Evolutionary conservation across 257 asterid genomes (phyloP), one percentile per base, ranked within the genome.

Genomic region (Leonotis leonurus): DNA sequence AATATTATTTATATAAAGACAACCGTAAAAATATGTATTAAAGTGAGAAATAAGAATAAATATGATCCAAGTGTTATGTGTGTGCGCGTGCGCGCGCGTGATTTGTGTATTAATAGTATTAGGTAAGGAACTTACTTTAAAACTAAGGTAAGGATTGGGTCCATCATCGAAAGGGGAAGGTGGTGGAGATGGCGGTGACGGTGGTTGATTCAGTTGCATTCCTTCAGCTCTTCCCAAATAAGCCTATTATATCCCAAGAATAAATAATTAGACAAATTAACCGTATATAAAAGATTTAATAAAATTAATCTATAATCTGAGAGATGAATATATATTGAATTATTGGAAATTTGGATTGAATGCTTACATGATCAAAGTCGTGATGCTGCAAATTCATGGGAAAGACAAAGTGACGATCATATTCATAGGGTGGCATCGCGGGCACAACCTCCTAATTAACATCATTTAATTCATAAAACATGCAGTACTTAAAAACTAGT

Each of bases 321-420:
- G 70, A 35, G 40, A 35, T 8, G 40, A 35, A 35, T 9, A 1
- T 5, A 16, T 12, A 13, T 12, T 7, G 8, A 35, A 35, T 39
- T 39, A 2, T 33, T n/a, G n/a, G 39, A 33, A 33, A 13, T 8
- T 32, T 1, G 39, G 10, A 8, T 13, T 13, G 13, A 12, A 39
- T 37, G 21, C 50, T 72, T 68, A 75, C 77, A 3, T 17, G 57
- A 33, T 51, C 68, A 50, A 17, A 18, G 64, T 48, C 43, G 18
- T 41, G 10, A 1, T 41, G 10, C 0, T 10, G 41, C 56, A 17
- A 37, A 61, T 44, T 35, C 64, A 60, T 68, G 21, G 67, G 69
- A 75, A 41, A 48, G 1, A 32, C 67, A 22, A 37, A 18, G 33
- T 12, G 60, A 17, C 7, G 58, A 29, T n/a, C n/a, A n/a, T n/a